These are phyloP conservation scores for Linanthus parryae DNA, from an alignment of 148 eudicot genomes.

Conservation along the genomic window DNA sequence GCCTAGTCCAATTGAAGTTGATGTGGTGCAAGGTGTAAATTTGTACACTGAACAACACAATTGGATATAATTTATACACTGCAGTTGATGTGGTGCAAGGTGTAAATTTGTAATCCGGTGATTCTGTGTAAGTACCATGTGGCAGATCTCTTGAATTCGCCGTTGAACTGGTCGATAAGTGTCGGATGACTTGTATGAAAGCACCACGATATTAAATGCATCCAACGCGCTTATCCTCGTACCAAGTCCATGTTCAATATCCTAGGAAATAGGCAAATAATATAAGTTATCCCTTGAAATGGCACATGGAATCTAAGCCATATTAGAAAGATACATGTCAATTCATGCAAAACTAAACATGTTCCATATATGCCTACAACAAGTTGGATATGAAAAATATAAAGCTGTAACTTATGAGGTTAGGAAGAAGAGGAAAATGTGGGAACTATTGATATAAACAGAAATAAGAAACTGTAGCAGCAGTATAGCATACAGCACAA, in stretches of 20 bases:
- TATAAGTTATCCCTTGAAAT: too few relatives aligned
- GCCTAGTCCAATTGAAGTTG: constrained; percentile 28
- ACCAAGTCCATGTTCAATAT: constrained; percentile 30
- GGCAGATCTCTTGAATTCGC: constrained; percentile 10
- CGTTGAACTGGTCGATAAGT: constrained; percentile 8
- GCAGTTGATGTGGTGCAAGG: background rate
- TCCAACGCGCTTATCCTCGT: constrained; percentile 20
- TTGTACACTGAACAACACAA: constrained; percentile 17
- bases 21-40: constrained; percentile 35
- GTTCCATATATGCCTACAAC: too few relatives aligned
- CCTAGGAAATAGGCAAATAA: constrained; percentile 15
- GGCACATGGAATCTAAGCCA: too few relatives aligned
- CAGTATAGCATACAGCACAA: too few relatives aligned
- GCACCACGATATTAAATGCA: constrained; percentile 22
- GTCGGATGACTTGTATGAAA: constrained; percentile 21
- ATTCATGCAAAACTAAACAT: too few relatives aligned
- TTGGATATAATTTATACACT: background rate
- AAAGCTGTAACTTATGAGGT: too few relatives aligned
- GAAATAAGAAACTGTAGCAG: too few relatives aligned
- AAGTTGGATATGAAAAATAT: too few relatives aligned
- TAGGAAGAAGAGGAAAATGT: too few relatives aligned
- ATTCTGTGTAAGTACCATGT: background rate
- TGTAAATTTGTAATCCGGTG: background rate
- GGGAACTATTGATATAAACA: too few relatives aligned
- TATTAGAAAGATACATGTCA: background rate